Conservation (phyloP, 78 protist genomes). For the Dictyostelium firmibasis region DNA sequence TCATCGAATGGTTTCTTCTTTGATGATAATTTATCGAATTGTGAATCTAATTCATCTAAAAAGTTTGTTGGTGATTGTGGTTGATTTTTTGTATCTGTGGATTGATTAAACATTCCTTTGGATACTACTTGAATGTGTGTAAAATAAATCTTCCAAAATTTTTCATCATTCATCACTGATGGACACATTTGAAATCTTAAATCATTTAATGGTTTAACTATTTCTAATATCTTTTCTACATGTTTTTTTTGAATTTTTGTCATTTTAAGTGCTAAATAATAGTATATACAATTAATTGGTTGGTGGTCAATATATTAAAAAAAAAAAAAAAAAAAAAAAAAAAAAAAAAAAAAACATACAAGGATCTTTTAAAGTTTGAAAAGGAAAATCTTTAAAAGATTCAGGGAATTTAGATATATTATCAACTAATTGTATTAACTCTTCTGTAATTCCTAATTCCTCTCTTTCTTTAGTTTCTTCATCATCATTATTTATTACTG, state of each 20-base stretch:
- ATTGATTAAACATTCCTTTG: neutral
- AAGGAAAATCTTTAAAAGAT: constrained; percentile 67
- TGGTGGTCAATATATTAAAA: neutral
- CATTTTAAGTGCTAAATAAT: constrained; percentile 9
- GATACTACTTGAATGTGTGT: constrained; percentile 45
- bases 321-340: neutral
- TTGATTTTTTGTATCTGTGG: neutral
- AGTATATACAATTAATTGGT: too few species aligned
- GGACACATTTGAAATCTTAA: constrained; percentile 43
- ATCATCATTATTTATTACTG: neutral
- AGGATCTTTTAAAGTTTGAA: constrained; percentile 42
- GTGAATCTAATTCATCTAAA: constrained; percentile 12
- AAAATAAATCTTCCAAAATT: constrained; percentile 72
- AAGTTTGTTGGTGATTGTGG: neutral
- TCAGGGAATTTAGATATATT: constrained; percentile 61
- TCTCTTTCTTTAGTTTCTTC: constrained; percentile 34
- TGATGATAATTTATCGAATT: constrained; percentile 32
- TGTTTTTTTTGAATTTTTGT: constrained; percentile 39
- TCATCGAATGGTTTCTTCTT: constrained; percentile 39
- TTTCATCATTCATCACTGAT: constrained; percentile 37
- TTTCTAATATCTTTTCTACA: constrained; percentile 44
- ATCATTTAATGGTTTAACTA: constrained; percentile 50
- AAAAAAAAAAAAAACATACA: neutral
- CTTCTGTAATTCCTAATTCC: constrained; percentile 59
- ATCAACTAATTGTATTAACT: constrained; percentile 35